These are phyloP conservation scores for Myxozyma mucilagina DNA, from an alignment of 805 yeast genomes.

Conservation along the genomic window DNA sequence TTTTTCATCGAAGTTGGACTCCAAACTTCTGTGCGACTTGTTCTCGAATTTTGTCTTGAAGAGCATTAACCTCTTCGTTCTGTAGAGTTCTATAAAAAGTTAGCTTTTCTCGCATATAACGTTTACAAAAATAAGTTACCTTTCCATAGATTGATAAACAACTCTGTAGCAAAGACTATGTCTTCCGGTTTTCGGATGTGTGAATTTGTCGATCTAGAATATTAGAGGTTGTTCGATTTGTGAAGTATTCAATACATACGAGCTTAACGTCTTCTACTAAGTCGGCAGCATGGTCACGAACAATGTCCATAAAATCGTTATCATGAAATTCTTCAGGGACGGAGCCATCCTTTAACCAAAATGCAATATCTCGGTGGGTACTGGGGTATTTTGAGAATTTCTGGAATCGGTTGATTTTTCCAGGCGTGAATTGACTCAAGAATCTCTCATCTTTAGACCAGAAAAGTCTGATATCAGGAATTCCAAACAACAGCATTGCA, in stretches of 20 bases:
- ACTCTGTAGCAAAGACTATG: slow-evolving; percentile 85
- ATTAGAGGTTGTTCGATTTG: background rate
- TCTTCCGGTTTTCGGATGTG: slow-evolving; percentile 77
- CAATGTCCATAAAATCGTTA: slow-evolving; percentile 92
- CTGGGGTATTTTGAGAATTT: slow-evolving; percentile 94
- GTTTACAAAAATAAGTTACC: slow-evolving; percentile 2
- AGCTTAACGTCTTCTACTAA: slow-evolving; percentile 80
- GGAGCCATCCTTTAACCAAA: slow-evolving; percentile 67
- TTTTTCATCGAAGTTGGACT: slow-evolving; percentile 20
- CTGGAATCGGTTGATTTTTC: slow-evolving; percentile 67
- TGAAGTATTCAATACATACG: slow-evolving; percentile 8
- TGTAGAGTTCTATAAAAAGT: slow-evolving; percentile 63
- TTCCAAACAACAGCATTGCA: slow-evolving; percentile 92
- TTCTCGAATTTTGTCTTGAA: slow-evolving; percentile 65
- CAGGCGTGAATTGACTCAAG: slow-evolving; percentile 64
- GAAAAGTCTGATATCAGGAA: slow-evolving; percentile 91
- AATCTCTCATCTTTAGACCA: slow-evolving; percentile 88
- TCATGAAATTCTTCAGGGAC: slow-evolving; percentile 54
- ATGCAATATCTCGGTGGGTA: slow-evolving; percentile 81
- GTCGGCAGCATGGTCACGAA: slow-evolving; percentile 78
- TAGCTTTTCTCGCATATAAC: background rate
- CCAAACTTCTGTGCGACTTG: slow-evolving; percentile 44
- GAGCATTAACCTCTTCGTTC: slow-evolving; percentile 74
- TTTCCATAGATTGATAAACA: slow-evolving; percentile 92
- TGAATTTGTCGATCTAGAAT: slow-evolving; percentile 68